Conservation (phyloP, 2,329 filamentous ascomycete genomes). For the Fusarium tricinctum region DNA sequence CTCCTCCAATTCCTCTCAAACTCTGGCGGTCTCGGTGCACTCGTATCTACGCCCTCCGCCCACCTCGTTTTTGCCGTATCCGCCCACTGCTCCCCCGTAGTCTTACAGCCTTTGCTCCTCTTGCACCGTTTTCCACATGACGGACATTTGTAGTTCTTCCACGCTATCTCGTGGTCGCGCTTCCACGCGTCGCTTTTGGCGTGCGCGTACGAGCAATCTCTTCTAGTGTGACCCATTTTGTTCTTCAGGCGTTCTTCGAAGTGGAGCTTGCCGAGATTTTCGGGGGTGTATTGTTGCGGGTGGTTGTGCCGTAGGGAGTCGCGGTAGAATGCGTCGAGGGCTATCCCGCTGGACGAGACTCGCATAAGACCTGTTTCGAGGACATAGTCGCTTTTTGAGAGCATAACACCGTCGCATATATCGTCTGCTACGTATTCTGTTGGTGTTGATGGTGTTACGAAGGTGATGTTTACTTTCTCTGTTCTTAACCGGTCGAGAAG, state of each 20-base stretch:
- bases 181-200: conserved; percentile 15
- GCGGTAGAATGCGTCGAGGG: background rate
- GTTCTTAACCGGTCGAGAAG: background rate
- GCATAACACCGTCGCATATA: conserved; percentile 7
- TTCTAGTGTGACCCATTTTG: conserved; percentile 4
- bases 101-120: background rate
- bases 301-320: conserved; percentile 14
- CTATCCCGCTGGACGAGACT: background rate
- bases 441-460: rapidly evolving
- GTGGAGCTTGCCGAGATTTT: background rate
- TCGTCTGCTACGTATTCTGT: background rate
- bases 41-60: background rate
- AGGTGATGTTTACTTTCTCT: background rate
- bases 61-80: background rate
- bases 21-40: conserved; percentile 1
- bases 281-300: background rate
- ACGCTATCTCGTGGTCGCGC: background rate
- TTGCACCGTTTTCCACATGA: conserved; percentile 10
- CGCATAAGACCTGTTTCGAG: background rate
- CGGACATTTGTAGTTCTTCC: conserved; percentile 3
- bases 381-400: conserved; percentile 7
- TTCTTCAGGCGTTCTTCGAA: background rate
- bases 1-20: conserved; percentile 19
- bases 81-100: conserved; percentile 10
- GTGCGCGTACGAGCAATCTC: background rate